Conservation (phyloP, 495 filamentous ascomycete species). For the Patellaria atrata region DNA sequence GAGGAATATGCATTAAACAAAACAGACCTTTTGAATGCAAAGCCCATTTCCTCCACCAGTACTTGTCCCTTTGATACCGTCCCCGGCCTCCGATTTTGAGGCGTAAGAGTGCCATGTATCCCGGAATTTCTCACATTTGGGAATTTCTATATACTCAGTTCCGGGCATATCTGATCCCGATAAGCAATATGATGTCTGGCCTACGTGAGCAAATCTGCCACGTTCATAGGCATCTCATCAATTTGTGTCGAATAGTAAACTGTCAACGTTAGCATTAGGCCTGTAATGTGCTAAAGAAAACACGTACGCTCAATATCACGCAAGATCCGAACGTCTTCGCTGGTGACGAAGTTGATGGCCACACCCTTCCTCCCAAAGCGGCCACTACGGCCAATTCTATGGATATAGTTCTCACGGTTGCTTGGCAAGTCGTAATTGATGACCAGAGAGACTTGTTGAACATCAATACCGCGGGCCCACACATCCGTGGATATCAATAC, state of each 20-base stretch:
- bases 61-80: too few species aligned
- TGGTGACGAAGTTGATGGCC: conserved; percentile 98
- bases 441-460: conserved; percentile 97
- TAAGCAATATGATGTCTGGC: too few species aligned
- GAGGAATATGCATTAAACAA: too few species aligned
- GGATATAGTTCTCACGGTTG: conserved; percentile 99
- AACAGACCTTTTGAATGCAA: too few species aligned
- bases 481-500: conserved; percentile 98
- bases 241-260: conserved; percentile 97
- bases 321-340: conserved; percentile 92
- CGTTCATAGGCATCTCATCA: conserved; percentile 99
- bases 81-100: too few species aligned
- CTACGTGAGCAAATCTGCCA: conserved; percentile 25
- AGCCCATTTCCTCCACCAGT: too few species aligned
- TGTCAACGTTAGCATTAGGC: conserved; percentile 32
- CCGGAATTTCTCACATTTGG: too few species aligned
- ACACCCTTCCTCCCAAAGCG: conserved; percentile 97
- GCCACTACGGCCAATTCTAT: conserved; percentile 90
- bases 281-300: conserved; percentile 14
- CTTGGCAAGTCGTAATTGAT: conserved; percentile 98
- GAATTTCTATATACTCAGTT: too few species aligned
- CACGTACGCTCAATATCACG: conserved; percentile 79
- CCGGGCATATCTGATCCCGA: too few species aligned
- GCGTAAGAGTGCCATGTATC: too few species aligned
- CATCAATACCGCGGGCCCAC: conserved; percentile 95